These are phyloP conservation scores for Nevesoporus exiguus DNA, from an alignment of 768 basidiomycete genomes.

Conservation along the genomic window DNA sequence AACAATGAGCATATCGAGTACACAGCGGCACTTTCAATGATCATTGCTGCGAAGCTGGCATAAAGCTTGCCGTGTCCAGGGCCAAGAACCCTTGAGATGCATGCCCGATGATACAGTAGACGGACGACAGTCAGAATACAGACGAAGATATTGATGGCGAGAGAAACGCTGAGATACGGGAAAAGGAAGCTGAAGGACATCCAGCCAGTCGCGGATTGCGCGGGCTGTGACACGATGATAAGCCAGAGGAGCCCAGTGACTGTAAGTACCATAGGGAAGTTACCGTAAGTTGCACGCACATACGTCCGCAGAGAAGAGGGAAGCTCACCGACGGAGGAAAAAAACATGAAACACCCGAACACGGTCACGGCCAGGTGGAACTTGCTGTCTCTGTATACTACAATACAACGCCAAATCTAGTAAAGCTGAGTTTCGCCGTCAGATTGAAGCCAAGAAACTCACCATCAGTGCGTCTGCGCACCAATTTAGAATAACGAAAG, in stretches of 20 bases:
- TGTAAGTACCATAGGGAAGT: constrained; percentile 1
- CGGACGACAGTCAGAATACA: constrained; percentile 32
- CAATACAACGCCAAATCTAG: constrained; percentile 33
- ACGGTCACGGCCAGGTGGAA: constrained; percentile 14
- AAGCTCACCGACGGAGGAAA: constrained; percentile 24
- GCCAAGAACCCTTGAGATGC: constrained; percentile 27
- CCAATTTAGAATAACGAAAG: constrained; percentile 33
- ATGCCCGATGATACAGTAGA: constrained; percentile 28
- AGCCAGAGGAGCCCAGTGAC: constrained; percentile 31
- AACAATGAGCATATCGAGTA: constrained; percentile 32
- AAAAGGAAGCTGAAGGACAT: constrained; percentile 34
- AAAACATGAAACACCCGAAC: constrained; percentile 20
- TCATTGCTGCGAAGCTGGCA: constrained; percentile 32
- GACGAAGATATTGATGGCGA: constrained; percentile 31
- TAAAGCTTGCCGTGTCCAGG: constrained; percentile 26
- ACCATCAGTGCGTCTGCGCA: constrained; percentile 32
- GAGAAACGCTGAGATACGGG: constrained; percentile 33
- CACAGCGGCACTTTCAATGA: constrained; percentile 34
- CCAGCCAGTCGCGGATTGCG: constrained; percentile 16
- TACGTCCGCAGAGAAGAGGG: not conserved
- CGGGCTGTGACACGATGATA: constrained; percentile 25
- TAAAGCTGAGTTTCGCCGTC: not conserved
- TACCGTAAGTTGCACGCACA: not conserved
- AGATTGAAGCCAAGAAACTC: not conserved
- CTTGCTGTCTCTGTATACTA: constrained; percentile 30